These are phyloP conservation scores for Claviceps sp. DNA, from an alignment of 2,329 filamentous ascomycete genomes.

Conservation along the genomic window DNA sequence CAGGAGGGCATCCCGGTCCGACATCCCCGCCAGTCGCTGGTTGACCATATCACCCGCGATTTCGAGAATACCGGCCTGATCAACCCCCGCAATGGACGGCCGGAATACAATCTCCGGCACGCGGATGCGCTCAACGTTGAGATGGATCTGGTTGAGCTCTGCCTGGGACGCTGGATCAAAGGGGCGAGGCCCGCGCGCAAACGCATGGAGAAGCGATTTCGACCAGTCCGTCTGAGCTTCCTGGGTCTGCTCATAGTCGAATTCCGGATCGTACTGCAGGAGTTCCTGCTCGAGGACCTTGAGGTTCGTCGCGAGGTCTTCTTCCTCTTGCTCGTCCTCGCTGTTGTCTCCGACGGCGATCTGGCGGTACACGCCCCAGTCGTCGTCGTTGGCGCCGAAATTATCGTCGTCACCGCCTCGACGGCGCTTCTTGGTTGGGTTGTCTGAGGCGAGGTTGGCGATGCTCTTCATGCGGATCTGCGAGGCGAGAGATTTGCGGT, in stretches of 20 bases:
- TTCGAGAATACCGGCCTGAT: conserved; percentile 87
- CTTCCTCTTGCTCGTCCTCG: conserved; percentile 85
- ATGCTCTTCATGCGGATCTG: conserved; percentile 98
- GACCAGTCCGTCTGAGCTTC: conserved; percentile 94
- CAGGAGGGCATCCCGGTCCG: conserved; percentile 54
- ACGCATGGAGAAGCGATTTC: conserved; percentile 80
- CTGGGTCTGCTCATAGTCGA: conserved; percentile 83
- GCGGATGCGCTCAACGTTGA: conserved; percentile 92
- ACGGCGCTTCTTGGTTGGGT: conserved; percentile 68
- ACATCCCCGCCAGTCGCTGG: conserved; percentile 53
- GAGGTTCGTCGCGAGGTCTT: conserved; percentile 63
- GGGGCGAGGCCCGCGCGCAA: conserved; percentile 74
- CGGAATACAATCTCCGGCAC: conserved; percentile 91
- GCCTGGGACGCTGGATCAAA: conserved; percentile 70
- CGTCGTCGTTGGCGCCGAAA: conserved; percentile 92
- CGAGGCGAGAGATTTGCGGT: conserved; percentile 88
- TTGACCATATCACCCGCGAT: conserved; percentile 82
- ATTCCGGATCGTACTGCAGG: conserved; percentile 72
- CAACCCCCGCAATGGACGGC: conserved; percentile 78
- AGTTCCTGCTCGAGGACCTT: conserved; percentile 73
- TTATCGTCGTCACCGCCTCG: conserved; percentile 87
- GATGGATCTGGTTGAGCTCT: conserved; percentile 75
- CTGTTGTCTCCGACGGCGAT: conserved; percentile 73
- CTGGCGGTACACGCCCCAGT: conserved; percentile 93
- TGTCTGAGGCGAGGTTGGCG: conserved; percentile 86